Evolutionary conservation across 78 protist species (phyloP).

Genomic region (slime mould (Dictyostelium discoideum)): DNA sequence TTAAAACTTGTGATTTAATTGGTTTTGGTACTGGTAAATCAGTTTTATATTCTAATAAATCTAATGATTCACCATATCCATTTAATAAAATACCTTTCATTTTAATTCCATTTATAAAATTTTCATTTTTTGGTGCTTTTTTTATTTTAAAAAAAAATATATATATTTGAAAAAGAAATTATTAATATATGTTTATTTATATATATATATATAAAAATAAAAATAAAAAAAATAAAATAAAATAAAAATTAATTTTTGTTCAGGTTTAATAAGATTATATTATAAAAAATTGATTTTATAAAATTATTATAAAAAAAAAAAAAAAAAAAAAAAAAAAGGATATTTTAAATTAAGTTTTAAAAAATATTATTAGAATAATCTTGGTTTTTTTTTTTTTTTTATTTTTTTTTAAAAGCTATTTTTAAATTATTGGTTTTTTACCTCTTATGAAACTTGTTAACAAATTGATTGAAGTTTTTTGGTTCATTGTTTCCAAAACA

Average conservation of each 20-base stretch:
- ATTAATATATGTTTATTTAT: background rate
- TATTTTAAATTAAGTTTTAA: too few species aligned
- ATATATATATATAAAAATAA: background rate
- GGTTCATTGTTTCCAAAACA: constrained; percentile 20
- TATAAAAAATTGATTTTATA: too few species aligned
- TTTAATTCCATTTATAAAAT: background rate
- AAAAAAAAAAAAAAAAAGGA: too few species aligned
- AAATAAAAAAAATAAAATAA: background rate
- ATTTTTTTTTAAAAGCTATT: background rate
- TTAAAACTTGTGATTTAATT: constrained; percentile 36
- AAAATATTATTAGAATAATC: background rate
- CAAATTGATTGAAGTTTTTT: constrained; percentile 33
- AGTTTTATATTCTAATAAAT: background rate
- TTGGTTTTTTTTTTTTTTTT: background rate
- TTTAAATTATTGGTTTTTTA: background rate
- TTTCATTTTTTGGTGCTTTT: background rate
- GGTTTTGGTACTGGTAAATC: constrained; percentile 14
- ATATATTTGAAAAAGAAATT: too few species aligned
- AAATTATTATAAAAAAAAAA: too few species aligned
- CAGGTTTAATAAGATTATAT: too few species aligned
- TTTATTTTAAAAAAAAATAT: background rate
- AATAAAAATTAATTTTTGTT: background rate
- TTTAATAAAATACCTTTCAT: constrained; percentile 27
- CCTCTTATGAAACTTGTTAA: constrained; percentile 61
- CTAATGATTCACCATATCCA: constrained; percentile 48